Conservation (phyloP, 306 rosid species). For the Oxytropis ochrocephala region DNA sequence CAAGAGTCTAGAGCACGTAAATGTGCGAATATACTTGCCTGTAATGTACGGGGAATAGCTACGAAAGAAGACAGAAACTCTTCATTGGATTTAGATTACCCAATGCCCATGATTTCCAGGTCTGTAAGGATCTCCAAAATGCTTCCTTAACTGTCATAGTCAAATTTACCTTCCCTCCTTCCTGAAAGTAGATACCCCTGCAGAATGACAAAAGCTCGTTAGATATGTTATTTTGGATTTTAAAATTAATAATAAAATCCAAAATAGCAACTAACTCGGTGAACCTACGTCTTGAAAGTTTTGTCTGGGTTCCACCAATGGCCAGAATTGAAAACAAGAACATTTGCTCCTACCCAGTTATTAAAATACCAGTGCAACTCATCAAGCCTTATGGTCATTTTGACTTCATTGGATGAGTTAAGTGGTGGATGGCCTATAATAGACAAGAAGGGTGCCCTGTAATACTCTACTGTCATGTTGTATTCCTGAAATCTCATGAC, state of each 20-base stretch:
- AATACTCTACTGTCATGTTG: slow-evolving; percentile 78
- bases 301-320: slow-evolving; percentile 89
- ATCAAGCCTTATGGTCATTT: slow-evolving; percentile 40
- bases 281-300: slow-evolving; percentile 43
- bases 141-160: slow-evolving; percentile 67
- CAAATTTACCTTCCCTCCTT: slow-evolving; percentile 48
- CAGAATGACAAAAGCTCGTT: not conserved
- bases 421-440: slow-evolving; percentile 53
- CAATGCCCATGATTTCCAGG: slow-evolving; percentile 77
- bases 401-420: slow-evolving; percentile 32
- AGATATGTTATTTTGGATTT: not conserved
- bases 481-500: slow-evolving; percentile 52
- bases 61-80: slow-evolving; percentile 64
- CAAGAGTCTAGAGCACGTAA: not conserved
- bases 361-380: slow-evolving; percentile 60
- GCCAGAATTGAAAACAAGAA: slow-evolving; percentile 68
- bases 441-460: slow-evolving; percentile 67
- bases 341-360: slow-evolving; percentile 59
- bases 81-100: slow-evolving; percentile 38
- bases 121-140: slow-evolving; percentile 53
- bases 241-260: not conserved
- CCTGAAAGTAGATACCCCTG: slow-evolving; percentile 77
- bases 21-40: slow-evolving; percentile 41
- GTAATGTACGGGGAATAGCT: slow-evolving; percentile 79
- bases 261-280: not conserved